Base-by-base conservation (phyloP, 2,329 filamentous ascomycete genomes). In the Trichoderma sp. region DNA sequence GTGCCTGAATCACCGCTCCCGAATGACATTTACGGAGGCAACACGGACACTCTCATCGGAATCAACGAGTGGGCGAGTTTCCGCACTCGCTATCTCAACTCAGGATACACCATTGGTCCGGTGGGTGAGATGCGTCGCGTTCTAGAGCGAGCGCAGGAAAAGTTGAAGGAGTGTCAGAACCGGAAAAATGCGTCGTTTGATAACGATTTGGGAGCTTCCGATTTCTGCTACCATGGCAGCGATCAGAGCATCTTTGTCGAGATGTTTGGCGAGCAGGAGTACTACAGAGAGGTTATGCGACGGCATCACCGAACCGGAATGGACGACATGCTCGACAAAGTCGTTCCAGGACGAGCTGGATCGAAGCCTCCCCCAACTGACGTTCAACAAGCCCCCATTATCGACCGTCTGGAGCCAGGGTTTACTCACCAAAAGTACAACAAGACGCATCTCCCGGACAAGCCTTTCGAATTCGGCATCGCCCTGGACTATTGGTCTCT, bases 261-360 rank as follows among this genome's bases (percentile, higher is more conserved):
- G 66, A 76, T 77, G 61, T 73, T 74, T 52, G 76, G 75, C 30
- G 73, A 76, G 70, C 76, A 77, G 34, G 76, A 77, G 69, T 75
- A 72, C 65, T 74, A 76, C 43, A 74, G 76, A 49, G 75, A 77
- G 39, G 71, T 73, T 49, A 75, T 76, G 72, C 73, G 76, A 16
- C 75, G 75, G 5, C 72, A 73, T 14, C 72, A 76, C 61, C 73
- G 74, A 46, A 70, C 60, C 13, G 30, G 55, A 1, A 43, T 71
- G 10, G 74, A 75, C 61, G 60, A 69, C 21, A 64, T 70, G 39
- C 51, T 76, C 11, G 75, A 77, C 66, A 52, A 52, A 5, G 1
- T 76, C 13, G 65, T 74, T 16, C 65, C 73, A 2, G 61, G 64
- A 24, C 71, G 74, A n/a, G 51, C 73, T 2, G 75, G 75, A 16